These are phyloP conservation scores for Ganoderma sp. DNA, from an alignment of 1,284 basidiomycete genomes.

Conservation along the genomic window DNA sequence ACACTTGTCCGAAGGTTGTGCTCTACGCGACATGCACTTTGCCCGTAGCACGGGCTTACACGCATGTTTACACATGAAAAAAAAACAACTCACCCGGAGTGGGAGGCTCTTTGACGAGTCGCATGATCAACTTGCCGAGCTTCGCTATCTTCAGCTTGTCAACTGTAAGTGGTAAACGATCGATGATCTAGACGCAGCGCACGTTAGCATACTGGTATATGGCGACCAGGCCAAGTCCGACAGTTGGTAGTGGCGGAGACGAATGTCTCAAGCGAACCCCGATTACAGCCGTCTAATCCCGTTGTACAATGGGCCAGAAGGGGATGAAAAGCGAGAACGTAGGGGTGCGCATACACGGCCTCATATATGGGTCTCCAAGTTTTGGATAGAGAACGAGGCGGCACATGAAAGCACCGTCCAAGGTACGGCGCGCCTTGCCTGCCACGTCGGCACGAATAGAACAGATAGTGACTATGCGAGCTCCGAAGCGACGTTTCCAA, in stretches of 20 bases:
- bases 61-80: conserved; percentile 10
- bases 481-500: neutral
- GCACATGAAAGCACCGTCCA: too few species aligned
- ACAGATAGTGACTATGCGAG: neutral
- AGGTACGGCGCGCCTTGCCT: too few species aligned
- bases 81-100: conserved; percentile 64
- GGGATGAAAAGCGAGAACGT: neutral
- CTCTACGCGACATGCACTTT: conserved; percentile 9
- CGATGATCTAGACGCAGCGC: conserved; percentile 65
- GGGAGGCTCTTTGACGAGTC: conserved; percentile 71
- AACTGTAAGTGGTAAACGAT: conserved; percentile 75
- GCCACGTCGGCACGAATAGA: neutral
- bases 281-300: neutral
- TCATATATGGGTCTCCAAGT: too few species aligned
- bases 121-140: conserved; percentile 77
- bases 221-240: neutral
- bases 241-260: neutral
- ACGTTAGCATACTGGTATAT: neutral
- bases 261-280: neutral
- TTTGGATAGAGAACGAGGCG: too few species aligned
- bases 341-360: too few species aligned
- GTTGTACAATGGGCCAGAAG: neutral
- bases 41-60: conserved; percentile 10
- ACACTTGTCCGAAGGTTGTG: conserved; percentile 16
- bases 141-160: conserved; percentile 71